Base-by-base conservation (phyloP, 345 rosid genomes). In the Adansonia digitata region DNA sequence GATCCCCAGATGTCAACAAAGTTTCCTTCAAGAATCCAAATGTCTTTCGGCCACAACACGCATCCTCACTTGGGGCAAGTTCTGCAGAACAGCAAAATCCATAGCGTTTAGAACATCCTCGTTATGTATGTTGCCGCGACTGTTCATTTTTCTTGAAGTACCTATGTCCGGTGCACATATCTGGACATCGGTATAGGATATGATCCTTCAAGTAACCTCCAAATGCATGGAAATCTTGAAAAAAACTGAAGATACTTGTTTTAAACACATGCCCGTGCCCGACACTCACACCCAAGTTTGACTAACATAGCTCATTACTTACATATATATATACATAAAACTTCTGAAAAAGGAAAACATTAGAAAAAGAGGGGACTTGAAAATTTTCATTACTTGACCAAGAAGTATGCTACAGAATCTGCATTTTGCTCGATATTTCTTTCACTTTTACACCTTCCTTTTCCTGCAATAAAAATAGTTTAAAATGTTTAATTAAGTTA, bases 361-460 rank as follows among this genome's bases (percentile, higher is more conserved):
- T 15, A n/a, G 69, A 61, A 26, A 75, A 55, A 5, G 26, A 53
- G n/a, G 0, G 5, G 46, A 71, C 13, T 71, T 18, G 15, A 45
- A 39, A 27, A 40, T 31, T 27, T 46, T 45, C 20, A 26, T 69
- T 77, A 73, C 81, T 80, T 39, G 76, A 34, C 60, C 65, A 51
- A 72, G 57, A 63, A 67, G 70, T 61, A 75, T 29, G 76, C 75
- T 78, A 87, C 77, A 84, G 89, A 74, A 81, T 87, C 83, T 79
- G 88, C 51, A 75, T 76, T 81, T 89, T 85, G 84, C 80, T 77
- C 4, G 87, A 76, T 18, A 78, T 75, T 70, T 84, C 88, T 79
- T 89, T 83, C 11, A 85, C 74, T 69, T 84, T 87, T 57, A 56
- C 77, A 70, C 76, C 74, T 62, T 79, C 86, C 81, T 85, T 87